A percentile compares a stretch with the other conserved stretches of the same genome.
These are phyloP conservation scores for Colletotrichum paranaense DNA, from an alignment of 2,329 filamentous ascomycete species.

Conservation along the genomic window DNA sequence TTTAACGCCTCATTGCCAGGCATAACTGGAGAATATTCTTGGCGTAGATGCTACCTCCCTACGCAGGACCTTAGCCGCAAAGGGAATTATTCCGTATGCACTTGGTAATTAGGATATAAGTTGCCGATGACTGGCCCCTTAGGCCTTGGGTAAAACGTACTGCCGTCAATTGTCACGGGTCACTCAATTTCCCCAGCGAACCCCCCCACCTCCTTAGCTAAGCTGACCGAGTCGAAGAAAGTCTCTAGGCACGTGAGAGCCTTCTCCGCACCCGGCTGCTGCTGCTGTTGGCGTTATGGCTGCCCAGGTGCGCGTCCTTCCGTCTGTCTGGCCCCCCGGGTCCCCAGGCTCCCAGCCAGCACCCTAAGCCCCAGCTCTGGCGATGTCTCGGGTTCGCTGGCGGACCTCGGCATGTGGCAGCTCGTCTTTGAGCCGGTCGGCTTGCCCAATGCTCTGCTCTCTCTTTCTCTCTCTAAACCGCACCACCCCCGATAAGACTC, in stretches of 20 bases:
- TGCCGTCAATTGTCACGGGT: background rate
- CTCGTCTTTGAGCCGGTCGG: constrained; percentile 10
- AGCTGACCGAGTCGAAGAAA: background rate
- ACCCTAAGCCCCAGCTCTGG: constrained; percentile 4
- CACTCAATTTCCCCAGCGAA: background rate
- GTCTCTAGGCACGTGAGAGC: background rate
- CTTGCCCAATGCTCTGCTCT: background rate
- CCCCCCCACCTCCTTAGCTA: background rate
- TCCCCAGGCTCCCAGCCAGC: background rate
- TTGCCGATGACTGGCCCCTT: background rate
- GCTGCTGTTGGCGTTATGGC: too few relatives aligned
- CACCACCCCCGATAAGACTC: background rate
- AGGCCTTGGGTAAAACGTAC: background rate
- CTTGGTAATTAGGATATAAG: background rate
- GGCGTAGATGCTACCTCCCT: too few relatives aligned
- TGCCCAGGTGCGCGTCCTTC: background rate
- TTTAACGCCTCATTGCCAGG: background rate
- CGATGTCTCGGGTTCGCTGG: constrained; percentile 28
- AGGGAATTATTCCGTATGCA: background rate
- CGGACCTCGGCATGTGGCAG: constrained; percentile 38
- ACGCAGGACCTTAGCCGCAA: background rate
- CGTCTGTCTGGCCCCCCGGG: background rate
- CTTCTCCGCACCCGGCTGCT: background rate
- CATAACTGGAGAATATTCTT: too few relatives aligned
- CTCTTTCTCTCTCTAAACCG: background rate